Base-by-base conservation (phyloP, 202 grass and related monocot species). In the Zoysia matrella region DNA sequence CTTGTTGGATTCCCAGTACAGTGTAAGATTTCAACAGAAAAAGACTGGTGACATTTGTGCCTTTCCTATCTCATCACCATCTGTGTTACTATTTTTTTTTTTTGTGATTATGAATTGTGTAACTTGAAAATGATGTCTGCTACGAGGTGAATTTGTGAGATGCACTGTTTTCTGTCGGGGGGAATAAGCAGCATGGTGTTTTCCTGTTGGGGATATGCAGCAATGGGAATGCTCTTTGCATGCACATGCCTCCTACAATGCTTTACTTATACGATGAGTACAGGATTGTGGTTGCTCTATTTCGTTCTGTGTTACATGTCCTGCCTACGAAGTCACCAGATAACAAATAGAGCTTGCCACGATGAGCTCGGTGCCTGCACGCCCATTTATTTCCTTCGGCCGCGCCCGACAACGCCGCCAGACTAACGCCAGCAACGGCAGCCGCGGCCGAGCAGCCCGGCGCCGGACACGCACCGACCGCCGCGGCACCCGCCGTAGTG, bases 401-500 rank as follows among this genome's bases (percentile, higher is more conserved):
- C 7, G 13, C 62, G 39, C 43, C 5, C 12, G 54, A 52, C 0
- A 8, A 30, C 7, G 65, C 44, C 1, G 1, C 41, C 13, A 15
- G 6, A 1, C 65, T 60, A 91, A 51, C 83, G 87, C 22, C 55
- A 79, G 85, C 88, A 93, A 11, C 76, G 88, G 69, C 91, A 93
- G 50, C 85, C 74, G 13, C 60, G 1, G 46, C 41, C 58, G 68
- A 79, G 65, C 22, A 15, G 65, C 7, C 77, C 22, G 22, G 22
- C 91, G 2, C 58, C 69, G 12, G 74, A 52, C 11, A 85, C 82
- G 91, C 91, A 93, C 36, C n/a, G 52, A 1, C 91, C 85, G 18
- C 91, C 91, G 6, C 80, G 40, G 11, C 80, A 87, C 4, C 91
- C 88, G 6, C 85, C 91, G 78, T 93, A 93, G 85, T 93, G 91